phyloP scores from a whole-genome alignment of 1,139 yeast genomes.

The Kodamaea sp. region DNA sequence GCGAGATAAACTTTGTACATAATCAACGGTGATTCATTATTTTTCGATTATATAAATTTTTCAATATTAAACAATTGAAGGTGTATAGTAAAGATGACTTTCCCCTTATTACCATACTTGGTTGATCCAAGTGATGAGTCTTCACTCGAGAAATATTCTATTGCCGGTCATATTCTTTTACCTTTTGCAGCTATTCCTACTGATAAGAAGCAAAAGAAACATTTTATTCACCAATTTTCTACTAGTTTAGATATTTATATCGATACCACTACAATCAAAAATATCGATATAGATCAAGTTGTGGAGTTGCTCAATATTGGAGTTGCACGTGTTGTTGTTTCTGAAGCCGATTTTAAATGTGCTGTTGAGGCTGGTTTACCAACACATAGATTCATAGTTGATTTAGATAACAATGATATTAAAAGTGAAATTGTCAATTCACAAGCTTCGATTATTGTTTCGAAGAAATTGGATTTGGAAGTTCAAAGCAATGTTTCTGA shows the following conservation, averaged over 20 bases:
- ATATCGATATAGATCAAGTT: constrained; percentile 36
- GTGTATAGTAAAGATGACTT: constrained; percentile 30
- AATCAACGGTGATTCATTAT: neutral
- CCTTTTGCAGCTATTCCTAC: constrained; percentile 27
- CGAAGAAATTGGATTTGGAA: constrained; percentile 14
- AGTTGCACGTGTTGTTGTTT: constrained; percentile 49
- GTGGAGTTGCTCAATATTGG: constrained; percentile 68
- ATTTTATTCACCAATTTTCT: constrained; percentile 36
- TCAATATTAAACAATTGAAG: neutral
- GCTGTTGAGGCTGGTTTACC: constrained; percentile 57
- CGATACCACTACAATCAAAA: constrained; percentile 24
- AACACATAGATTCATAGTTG: constrained; percentile 50
- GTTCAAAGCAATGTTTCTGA: constrained; percentile 22
- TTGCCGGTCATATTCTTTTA: constrained; percentile 38
- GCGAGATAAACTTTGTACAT: too few species aligned
- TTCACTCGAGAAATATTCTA: constrained; percentile 26
- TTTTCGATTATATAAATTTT: neutral
- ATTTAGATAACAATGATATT: constrained; percentile 17
- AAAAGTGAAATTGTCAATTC: constrained; percentile 15
- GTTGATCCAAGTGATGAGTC: constrained; percentile 20
- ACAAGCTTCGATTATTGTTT: constrained; percentile 24
- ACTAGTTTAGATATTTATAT: constrained; percentile 30
- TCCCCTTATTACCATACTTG: constrained; percentile 42
- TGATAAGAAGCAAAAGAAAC: constrained; percentile 35
- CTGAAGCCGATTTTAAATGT: constrained; percentile 29